Base-by-base conservation (phyloP, 768 basidiomycete genomes). In the Vararia minispora region DNA sequence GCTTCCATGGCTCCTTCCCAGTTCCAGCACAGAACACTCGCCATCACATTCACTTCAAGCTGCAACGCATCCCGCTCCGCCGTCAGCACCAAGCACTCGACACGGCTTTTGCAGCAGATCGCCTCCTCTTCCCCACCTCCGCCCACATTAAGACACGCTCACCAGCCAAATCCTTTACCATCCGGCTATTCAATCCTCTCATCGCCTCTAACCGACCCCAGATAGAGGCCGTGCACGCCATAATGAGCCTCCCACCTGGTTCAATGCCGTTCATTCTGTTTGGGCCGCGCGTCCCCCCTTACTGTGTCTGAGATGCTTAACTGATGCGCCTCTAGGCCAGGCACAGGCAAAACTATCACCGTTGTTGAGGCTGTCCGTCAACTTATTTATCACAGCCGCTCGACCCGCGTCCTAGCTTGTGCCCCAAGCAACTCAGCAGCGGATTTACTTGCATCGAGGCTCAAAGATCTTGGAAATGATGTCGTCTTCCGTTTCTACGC, bases 371-470 rank as follows among this genome's bases (percentile, higher is more conserved):
- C 71, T 1, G 79, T 80, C 26, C 60, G 55, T 3, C 79, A 82
- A 47, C 50, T 80, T 3, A 57, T 79, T 3, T 49, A 47, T 9
- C 41, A 41, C 7, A 48, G 74, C 43, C 62, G 65, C 0, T 29
- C 59, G 5, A 61, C 65, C 1, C 63, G 60, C 25, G 67, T 82
- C 39, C 63, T 82, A 2, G 78, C 71, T 0, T 79, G 77, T 44
- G 76, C 79, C 0, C 79, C 79, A 0, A 78, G 69, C 56, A 81
- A 81, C 54, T 74, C 73, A 2, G 78, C 78, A 0, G 77, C 76
- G 2, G 78, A 81, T 44, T 53, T 73, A n/a, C 61, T 79, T 14
- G 66, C 73, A 1, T 48, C 58, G 18, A 60, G 67, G 10, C 60
- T 80, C 2, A 38, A 41, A 2, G 31, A 12, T 3, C 59, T 71